phyloP scores from a whole-genome alignment of 805 yeast genomes.

The Ogataea polymorpha region DNA sequence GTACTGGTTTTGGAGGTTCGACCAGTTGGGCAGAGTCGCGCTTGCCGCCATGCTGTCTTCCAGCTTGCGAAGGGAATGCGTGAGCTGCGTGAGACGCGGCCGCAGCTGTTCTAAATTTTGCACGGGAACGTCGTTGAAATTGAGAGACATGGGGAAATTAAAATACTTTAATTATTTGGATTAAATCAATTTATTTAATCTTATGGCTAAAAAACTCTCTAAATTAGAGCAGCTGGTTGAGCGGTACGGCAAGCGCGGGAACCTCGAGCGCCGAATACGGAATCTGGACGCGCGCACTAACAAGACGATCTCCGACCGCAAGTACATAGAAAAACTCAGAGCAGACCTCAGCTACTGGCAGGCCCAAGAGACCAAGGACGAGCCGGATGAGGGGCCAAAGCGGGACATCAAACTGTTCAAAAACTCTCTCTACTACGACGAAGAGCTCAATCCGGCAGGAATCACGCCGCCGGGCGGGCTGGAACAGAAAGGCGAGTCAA shows the following conservation, averaged over 20 bases:
- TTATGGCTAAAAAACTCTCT: conserved; percentile 9
- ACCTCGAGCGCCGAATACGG: conserved; percentile 12
- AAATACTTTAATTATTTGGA: too few relatives aligned
- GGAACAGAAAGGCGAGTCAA: not conserved
- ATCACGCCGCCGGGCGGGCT: conserved; percentile 40
- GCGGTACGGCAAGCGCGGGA: conserved; percentile 8
- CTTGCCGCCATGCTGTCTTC: conserved; percentile 48
- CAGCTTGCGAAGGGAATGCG: conserved; percentile 57
- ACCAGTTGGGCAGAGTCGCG: conserved; percentile 45
- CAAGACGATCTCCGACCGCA: conserved; percentile 16
- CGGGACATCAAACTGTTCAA: conserved; percentile 37
- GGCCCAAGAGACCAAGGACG: conserved; percentile 3
- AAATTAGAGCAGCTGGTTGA: conserved; percentile 6
- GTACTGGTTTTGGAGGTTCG: conserved; percentile 77
- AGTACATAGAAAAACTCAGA: conserved; percentile 17
- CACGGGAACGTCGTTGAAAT: conserved; percentile 47
- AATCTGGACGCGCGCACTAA: conserved; percentile 9
- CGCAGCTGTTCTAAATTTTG: conserved; percentile 61
- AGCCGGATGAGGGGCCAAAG: not conserved
- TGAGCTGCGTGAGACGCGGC: conserved; percentile 57
- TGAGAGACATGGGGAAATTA: conserved; percentile 5
- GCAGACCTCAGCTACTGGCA: conserved; percentile 18
- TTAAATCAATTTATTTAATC: too few relatives aligned
- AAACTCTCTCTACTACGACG: conserved; percentile 58
- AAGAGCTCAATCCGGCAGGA: conserved; percentile 64